These are phyloP conservation scores for Catharanthus roseus DNA, from an alignment of 257 asterid species.

Conservation along the genomic window DNA sequence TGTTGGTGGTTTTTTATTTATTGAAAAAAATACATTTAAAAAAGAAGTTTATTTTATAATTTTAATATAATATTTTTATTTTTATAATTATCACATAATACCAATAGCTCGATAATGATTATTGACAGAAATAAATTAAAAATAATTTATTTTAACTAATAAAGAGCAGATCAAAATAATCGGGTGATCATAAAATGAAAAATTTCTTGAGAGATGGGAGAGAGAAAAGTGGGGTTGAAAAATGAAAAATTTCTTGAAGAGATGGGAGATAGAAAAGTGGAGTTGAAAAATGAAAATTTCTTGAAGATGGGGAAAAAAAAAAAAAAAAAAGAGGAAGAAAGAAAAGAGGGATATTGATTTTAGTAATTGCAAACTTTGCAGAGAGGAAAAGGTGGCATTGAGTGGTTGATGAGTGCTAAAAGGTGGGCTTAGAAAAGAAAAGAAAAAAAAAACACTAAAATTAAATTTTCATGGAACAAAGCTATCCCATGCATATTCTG, in stretches of 20 bases:
- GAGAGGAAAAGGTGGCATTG: constrained; percentile 47
- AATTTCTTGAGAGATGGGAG: neutral
- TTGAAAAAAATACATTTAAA: too few relatives aligned
- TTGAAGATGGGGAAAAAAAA: too few relatives aligned
- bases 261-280: constrained; percentile 28
- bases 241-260: neutral
- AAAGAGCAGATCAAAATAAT: too few relatives aligned
- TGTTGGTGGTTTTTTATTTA: too few relatives aligned
- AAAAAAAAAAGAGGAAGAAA: neutral
- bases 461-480: constrained; percentile 12
- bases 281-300: neutral
- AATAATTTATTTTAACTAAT: too few relatives aligned
- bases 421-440: constrained; percentile 24
- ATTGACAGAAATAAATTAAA: too few relatives aligned
- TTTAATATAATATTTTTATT: too few relatives aligned
- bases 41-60: too few relatives aligned
- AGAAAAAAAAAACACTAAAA: neutral
- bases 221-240: constrained; percentile 28
- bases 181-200: neutral
- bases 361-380: constrained; percentile 43
- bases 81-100: too few relatives aligned
- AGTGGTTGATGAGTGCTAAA: constrained; percentile 40
- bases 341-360: constrained; percentile 17
- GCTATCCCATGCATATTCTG: constrained; percentile 70
- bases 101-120: too few relatives aligned